Percentiles rank a stretch among this genome's conserved stretches.
Evolutionary conservation across 768 basidiomycete genomes (phyloP).

Genomic region (Leccinum boreale): DNA sequence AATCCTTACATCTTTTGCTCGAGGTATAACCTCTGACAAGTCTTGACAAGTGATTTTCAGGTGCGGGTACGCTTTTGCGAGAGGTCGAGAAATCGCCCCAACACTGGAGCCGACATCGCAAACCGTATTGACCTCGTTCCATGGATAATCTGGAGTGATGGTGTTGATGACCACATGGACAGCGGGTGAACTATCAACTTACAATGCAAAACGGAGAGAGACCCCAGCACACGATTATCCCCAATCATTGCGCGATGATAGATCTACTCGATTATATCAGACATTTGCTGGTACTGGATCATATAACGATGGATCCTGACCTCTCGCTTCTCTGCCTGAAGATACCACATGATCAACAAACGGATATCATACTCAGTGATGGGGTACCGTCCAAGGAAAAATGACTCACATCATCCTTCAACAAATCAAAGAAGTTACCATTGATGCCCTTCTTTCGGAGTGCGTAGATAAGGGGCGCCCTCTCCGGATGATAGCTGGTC

Average conservation of each 20-base stretch:
- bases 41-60: not conserved
- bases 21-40: not conserved
- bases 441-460: slow-evolving; percentile 11
- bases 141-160: not conserved
- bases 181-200: not conserved
- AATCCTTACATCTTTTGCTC: not conserved
- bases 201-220: slow-evolving; percentile 2
- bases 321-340: slow-evolving; percentile 14
- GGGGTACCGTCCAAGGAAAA: not conserved
- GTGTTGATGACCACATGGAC: not conserved
- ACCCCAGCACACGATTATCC: slow-evolving; percentile 11
- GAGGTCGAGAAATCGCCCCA: not conserved
- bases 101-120: not conserved
- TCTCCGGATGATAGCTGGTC: slow-evolving; percentile 19
- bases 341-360: not conserved
- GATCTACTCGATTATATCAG: slow-evolving; percentile 9
- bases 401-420: slow-evolving; percentile 18
- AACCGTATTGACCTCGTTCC: not conserved
- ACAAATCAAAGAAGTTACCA: slow-evolving; percentile 20
- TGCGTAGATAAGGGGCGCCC: slow-evolving; percentile 22
- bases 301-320: slow-evolving; percentile 1
- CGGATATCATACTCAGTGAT: not conserved
- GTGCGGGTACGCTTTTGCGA: not conserved
- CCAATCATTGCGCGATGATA: slow-evolving; percentile 26
- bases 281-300: not conserved